Evolutionary conservation across 768 basidiomycete genomes (phyloP).

Genomic region (Pulveroboletus sp.): DNA sequence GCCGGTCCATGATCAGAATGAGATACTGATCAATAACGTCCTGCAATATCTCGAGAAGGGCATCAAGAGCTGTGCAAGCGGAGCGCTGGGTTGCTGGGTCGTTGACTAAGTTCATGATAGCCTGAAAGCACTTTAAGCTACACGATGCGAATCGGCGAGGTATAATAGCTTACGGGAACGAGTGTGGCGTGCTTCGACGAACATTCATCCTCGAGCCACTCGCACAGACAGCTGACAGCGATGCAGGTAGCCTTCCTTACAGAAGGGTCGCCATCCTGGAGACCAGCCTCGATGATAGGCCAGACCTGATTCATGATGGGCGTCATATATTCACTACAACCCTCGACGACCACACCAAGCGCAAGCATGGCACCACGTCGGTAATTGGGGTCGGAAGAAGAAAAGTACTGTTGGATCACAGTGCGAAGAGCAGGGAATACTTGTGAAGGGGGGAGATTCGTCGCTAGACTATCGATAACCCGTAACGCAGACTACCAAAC

Average conservation of each 20-base stretch:
- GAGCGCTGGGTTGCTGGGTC: conserved; percentile 84
- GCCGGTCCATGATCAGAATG: conserved; percentile 90
- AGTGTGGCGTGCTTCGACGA: conserved; percentile 77
- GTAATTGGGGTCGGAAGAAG: conserved; percentile 69
- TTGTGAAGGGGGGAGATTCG: conserved; percentile 88
- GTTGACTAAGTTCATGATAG: conserved; percentile 88
- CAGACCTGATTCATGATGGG: conserved; percentile 89
- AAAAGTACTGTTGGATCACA: conserved; percentile 83
- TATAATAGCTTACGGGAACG: conserved; percentile 63
- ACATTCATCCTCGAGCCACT: conserved; percentile 96
- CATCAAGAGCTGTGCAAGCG: conserved; percentile 97
- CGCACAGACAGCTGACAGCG: conserved; percentile 93
- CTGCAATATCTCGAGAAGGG: conserved; percentile 90
- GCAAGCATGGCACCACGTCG: conserved; percentile 95
- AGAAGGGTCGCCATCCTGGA: conserved; percentile 76
- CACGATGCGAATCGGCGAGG: not conserved
- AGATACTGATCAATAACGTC: conserved; percentile 91
- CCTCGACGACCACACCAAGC: conserved; percentile 93
- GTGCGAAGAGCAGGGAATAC: conserved; percentile 90
- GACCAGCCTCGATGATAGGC: conserved; percentile 89
- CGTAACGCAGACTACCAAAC: conserved; percentile 79
- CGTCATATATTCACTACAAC: conserved; percentile 97
- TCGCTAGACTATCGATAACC: conserved; percentile 89
- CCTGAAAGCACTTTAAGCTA: conserved; percentile 39
- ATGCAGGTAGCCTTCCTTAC: conserved; percentile 97